Percentiles rank a stretch among this genome's conserved stretches.
phyloP scores from a whole-genome alignment of 768 basidiomycete species.

The Tephrocybe rancida region DNA sequence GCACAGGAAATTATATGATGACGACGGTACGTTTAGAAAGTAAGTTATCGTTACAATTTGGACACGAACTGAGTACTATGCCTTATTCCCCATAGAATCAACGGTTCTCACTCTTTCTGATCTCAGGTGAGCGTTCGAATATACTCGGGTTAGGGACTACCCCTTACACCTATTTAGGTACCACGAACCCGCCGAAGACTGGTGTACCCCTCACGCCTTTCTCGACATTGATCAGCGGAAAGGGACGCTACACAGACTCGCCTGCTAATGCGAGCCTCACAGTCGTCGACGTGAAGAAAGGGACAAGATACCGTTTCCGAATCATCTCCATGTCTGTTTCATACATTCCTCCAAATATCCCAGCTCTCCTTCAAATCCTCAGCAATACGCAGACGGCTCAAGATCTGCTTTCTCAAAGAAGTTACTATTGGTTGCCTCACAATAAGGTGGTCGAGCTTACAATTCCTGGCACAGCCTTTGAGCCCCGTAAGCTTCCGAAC shows the following conservation, averaged over 20 bases:
- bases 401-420: constrained; percentile 40
- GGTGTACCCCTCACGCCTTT: not conserved
- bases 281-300: constrained; percentile 25
- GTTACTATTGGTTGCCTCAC: constrained; percentile 42
- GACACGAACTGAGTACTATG: not conserved
- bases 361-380: constrained; percentile 48
- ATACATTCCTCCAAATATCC: constrained; percentile 39
- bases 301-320: constrained; percentile 39
- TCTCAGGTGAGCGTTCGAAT: constrained; percentile 28
- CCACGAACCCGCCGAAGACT: constrained; percentile 1
- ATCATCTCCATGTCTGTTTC: constrained; percentile 31
- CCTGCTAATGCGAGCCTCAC: constrained; percentile 11
- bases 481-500: constrained; percentile 26
- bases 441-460: constrained; percentile 51
- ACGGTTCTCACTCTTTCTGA: constrained; percentile 44
- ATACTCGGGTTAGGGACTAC: not conserved
- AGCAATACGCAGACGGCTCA: constrained; percentile 43
- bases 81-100: constrained; percentile 25
- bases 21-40: constrained; percentile 13
- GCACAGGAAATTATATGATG: constrained; percentile 26
- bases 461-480: constrained; percentile 33
- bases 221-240: constrained; percentile 36
- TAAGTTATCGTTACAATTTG: too few species aligned
- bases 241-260: constrained; percentile 33
- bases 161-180: not conserved